Evolutionary conservation across 441 rosid species (phyloP).

Genomic region (Bocquillonia castaneifolia): DNA sequence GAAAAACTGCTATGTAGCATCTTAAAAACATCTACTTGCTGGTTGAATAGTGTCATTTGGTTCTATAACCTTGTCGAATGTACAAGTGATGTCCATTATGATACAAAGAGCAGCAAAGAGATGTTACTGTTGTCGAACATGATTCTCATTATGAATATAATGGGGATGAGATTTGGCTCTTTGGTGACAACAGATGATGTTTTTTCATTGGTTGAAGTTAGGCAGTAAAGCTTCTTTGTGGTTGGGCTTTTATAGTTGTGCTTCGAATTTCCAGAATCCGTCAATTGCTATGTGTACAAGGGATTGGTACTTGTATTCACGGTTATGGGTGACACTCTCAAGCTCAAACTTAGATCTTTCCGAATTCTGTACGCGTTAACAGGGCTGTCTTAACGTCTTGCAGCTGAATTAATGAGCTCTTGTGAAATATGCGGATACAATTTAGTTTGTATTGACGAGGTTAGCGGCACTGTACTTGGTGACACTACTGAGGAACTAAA

Average conservation of each 20-base stretch:
- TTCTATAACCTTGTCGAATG: not conserved
- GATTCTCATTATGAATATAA: not conserved
- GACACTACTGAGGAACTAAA: too few relatives aligned
- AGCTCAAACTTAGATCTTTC: too few relatives aligned
- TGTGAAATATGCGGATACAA: not conserved
- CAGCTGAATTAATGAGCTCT: not conserved
- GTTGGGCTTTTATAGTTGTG: not conserved
- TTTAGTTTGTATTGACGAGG: too few relatives aligned
- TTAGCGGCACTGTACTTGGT: too few relatives aligned
- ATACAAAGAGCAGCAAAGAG: not conserved
- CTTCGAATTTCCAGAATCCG: not conserved
- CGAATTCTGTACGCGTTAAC: too few relatives aligned
- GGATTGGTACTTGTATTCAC: too few relatives aligned
- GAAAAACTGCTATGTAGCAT: not conserved
- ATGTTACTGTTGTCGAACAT: not conserved
- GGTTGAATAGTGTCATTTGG: not conserved
- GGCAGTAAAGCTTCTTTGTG: not conserved
- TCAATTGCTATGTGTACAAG: not conserved
- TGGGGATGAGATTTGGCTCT: not conserved
- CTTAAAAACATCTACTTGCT: not conserved
- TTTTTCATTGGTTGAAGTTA: not conserved
- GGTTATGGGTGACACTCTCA: too few relatives aligned
- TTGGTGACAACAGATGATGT: not conserved
- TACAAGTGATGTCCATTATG: not conserved
- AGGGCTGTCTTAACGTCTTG: too few relatives aligned